Conservation (phyloP, 2,329 filamentous ascomycete species). For the Trichoderma sp. region DNA sequence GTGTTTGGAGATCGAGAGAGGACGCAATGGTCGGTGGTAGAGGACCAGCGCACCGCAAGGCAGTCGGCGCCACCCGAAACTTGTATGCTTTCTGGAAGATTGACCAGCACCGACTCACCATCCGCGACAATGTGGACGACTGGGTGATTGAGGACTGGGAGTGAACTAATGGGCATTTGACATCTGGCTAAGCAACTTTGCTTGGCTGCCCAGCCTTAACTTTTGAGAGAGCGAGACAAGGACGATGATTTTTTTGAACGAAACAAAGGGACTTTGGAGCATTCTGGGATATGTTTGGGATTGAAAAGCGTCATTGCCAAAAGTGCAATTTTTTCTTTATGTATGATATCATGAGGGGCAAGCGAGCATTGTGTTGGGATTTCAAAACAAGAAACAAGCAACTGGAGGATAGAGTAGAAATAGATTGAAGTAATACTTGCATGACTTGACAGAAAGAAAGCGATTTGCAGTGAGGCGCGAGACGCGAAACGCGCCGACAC, state of each 20-base stretch:
- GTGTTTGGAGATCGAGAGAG: constrained; percentile 62
- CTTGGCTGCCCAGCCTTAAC: background rate
- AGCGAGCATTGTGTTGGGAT: constrained; percentile 14
- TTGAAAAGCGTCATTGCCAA: background rate
- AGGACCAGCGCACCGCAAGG: constrained; percentile 64
- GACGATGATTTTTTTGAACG: background rate
- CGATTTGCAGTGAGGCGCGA: background rate
- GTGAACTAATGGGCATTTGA: background rate
- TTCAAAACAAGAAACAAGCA: background rate
- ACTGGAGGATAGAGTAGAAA: constrained; percentile 16
- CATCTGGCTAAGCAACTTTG: constrained; percentile 14
- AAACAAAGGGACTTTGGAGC: background rate
- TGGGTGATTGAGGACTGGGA: constrained; percentile 67
- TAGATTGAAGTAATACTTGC: constrained; percentile 14
- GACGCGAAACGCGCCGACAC: background rate
- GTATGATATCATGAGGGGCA: constrained; percentile 1
- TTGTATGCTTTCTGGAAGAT: constrained; percentile 69
- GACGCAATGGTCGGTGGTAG: constrained; percentile 61
- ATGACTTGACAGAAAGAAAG: background rate
- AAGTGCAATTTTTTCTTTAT: background rate
- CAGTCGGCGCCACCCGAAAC: constrained; percentile 63
- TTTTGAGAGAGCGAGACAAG: background rate
- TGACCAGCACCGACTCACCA: constrained; percentile 67
- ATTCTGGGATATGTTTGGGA: constrained; percentile 8
- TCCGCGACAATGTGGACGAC: constrained; percentile 63